phyloP scores from a whole-genome alignment of 2,329 filamentous ascomycete genomes.

The Arthroderma sp. region DNA sequence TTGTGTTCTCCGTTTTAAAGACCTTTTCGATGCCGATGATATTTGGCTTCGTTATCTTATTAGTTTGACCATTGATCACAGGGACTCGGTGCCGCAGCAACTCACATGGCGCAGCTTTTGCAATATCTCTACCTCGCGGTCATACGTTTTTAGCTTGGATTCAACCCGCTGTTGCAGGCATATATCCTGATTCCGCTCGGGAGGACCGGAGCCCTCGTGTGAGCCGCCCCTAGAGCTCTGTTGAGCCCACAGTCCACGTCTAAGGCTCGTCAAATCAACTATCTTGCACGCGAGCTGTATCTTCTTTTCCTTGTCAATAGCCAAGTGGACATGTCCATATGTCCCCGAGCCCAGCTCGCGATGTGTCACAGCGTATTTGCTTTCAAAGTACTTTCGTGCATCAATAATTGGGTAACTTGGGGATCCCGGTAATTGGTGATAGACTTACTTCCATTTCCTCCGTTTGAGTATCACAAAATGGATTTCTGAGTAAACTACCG shows the following conservation, averaged over 20 bases:
- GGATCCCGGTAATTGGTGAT: not conserved
- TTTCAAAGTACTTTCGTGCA: slow-evolving; percentile 18
- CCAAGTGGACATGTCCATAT: slow-evolving; percentile 32
- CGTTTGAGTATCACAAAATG: slow-evolving; percentile 18
- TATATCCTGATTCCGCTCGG: no score
- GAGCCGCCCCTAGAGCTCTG: no score
- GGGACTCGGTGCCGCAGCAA: not conserved
- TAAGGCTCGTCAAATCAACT: slow-evolving; percentile 24
- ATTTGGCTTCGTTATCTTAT: slow-evolving; percentile 35
- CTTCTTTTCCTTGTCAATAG: slow-evolving; percentile 19
- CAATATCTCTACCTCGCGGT: slow-evolving; percentile 35
- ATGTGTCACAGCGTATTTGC: slow-evolving; percentile 25
- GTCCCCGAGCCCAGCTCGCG: slow-evolving; percentile 30
- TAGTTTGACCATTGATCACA: no score
- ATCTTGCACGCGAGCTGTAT: slow-evolving; percentile 35
- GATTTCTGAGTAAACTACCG: not conserved
- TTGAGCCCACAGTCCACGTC: slow-evolving; percentile 7
- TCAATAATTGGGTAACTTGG: not conserved
- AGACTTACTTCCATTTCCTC: slow-evolving; percentile 23
- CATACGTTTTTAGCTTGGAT: slow-evolving; percentile 8
- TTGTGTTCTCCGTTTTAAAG: slow-evolving; percentile 38
- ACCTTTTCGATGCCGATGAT: slow-evolving; percentile 46
- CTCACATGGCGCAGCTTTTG: slow-evolving; percentile 41
- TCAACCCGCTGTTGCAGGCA: not conserved
- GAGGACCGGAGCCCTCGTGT: slow-evolving; percentile 1